A percentile compares a stretch with the other conserved stretches of the same genome.
These are phyloP conservation scores for Sclerotinia sclerotiorum DNA, from an alignment of 2,329 filamentous ascomycete species.

Conservation along the genomic window DNA sequence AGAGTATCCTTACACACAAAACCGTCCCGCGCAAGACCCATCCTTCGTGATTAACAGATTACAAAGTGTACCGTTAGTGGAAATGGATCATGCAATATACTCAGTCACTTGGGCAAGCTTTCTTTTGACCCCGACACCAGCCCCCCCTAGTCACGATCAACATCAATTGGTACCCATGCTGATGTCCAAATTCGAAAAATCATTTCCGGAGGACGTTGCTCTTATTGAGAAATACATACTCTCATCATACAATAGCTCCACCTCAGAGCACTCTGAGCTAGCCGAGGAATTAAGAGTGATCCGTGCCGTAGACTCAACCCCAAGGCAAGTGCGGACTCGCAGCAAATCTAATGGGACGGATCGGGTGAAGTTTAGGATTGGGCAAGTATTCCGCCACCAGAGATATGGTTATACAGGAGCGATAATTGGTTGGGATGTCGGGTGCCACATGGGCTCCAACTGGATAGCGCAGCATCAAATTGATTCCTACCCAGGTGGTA, in stretches of 20 bases:
- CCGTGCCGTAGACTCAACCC: conserved; percentile 55
- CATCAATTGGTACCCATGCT: conserved; percentile 41
- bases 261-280: conserved; percentile 44
- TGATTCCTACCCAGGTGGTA: conserved; percentile 57
- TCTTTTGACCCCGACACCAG: conserved; percentile 37
- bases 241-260: conserved; percentile 36
- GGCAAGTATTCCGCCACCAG: conserved; percentile 80
- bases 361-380: conserved; percentile 67
- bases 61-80: conserved; percentile 38
- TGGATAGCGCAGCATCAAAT: conserved; percentile 66
- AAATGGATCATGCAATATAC: conserved; percentile 44
- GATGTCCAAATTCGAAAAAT: conserved; percentile 41
- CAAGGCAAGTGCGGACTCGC: conserved; percentile 47
- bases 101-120: conserved; percentile 44
- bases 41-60: conserved; percentile 33
- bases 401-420: conserved; percentile 78
- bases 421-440: conserved; percentile 77
- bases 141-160: conserved; percentile 32
- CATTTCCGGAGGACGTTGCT: conserved; percentile 43
- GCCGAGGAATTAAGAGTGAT: conserved; percentile 55
- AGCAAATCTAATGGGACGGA: conserved; percentile 32
- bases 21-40: conserved; percentile 33
- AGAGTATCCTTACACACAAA: conserved; percentile 41
- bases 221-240: conserved; percentile 43
- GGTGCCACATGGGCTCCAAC: conserved; percentile 55